phyloP scores from a whole-genome alignment of 2,329 filamentous ascomycete genomes.

The Teratosphaeria gauchensis region DNA sequence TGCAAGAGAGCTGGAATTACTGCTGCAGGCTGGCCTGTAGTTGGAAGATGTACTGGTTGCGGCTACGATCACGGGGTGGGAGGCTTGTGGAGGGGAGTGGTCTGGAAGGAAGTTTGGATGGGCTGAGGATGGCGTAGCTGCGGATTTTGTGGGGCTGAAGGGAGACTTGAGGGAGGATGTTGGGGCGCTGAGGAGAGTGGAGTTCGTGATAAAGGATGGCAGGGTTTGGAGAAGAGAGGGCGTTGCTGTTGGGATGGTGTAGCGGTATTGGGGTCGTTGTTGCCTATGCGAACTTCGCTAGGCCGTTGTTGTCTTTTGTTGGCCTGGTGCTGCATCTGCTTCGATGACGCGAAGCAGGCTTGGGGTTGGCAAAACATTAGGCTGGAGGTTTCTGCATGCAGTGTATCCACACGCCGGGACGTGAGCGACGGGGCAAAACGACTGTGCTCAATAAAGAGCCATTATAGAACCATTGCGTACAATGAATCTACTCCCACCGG shows the following conservation, averaged over 20 bases:
- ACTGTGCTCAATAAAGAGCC: neutral
- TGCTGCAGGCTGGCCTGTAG: conserved; percentile 43
- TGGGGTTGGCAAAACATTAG: too few species aligned
- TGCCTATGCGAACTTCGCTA: neutral
- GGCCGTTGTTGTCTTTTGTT: too few species aligned
- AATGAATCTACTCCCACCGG: neutral
- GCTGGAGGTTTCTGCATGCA: too few species aligned
- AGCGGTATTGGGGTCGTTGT: neutral
- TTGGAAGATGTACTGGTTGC: conserved; percentile 42
- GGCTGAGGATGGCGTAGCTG: conserved; percentile 39
- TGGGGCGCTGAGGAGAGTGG: conserved; percentile 37
- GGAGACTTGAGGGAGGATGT: conserved; percentile 35
- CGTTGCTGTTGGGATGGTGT: conserved; percentile 15
- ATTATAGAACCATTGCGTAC: neutral
- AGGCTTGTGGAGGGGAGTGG: conserved; percentile 44
- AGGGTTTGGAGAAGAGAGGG: conserved; percentile 37
- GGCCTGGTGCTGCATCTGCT: too few species aligned
- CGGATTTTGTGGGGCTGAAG: conserved; percentile 44
- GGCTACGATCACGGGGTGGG: conserved; percentile 45
- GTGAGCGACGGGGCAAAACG: neutral
- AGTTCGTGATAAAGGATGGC: conserved; percentile 51
- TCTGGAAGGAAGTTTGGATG: conserved; percentile 45
- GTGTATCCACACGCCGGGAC: neutral
- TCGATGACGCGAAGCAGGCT: too few species aligned
- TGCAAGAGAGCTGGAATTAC: conserved; percentile 45